Percentiles rank a stretch among this genome's conserved stretches.
Evolutionary conservation across 2,329 filamentous ascomycete genomes (phyloP).

Genomic region (Ramularia endophylla): DNA sequence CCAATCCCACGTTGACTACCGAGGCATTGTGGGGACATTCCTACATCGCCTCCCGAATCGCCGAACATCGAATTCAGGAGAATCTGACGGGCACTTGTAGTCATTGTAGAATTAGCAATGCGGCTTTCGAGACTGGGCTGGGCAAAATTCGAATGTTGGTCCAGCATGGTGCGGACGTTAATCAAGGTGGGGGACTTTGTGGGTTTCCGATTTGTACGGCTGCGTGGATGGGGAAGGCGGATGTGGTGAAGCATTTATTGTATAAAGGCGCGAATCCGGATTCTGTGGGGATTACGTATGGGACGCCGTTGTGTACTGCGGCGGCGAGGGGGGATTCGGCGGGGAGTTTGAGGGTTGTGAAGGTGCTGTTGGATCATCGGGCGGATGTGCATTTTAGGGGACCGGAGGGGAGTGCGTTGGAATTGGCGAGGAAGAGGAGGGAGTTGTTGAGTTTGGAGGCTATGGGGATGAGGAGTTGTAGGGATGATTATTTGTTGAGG

Average conservation of each 20-base stretch:
- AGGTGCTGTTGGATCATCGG: constrained; percentile 22
- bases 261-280: constrained; percentile 21
- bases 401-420: constrained; percentile 8
- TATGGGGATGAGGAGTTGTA: background rate
- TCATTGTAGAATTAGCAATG: constrained; percentile 12
- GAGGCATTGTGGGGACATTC: constrained; percentile 15
- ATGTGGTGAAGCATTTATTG: constrained; percentile 22
- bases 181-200: constrained; percentile 16
- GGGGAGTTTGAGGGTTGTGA: constrained; percentile 24
- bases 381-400: constrained; percentile 23
- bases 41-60: constrained; percentile 12
- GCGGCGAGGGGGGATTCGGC: constrained; percentile 14
- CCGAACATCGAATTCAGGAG: constrained; percentile 16
- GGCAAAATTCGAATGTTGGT: constrained; percentile 24
- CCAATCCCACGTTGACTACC: constrained; percentile 10
- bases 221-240: constrained; percentile 18
- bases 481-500: constrained; percentile 9
- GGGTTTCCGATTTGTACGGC: constrained; percentile 22
- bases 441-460: background rate
- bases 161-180: constrained; percentile 20
- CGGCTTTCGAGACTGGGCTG: constrained; percentile 10
- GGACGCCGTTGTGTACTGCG: constrained; percentile 27
- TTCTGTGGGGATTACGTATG: constrained; percentile 15
- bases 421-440: constrained; percentile 3
- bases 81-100: constrained; percentile 16